Conservation (phyloP, 179 eudicot genomes). For the Monotropa hypopitys region DNA sequence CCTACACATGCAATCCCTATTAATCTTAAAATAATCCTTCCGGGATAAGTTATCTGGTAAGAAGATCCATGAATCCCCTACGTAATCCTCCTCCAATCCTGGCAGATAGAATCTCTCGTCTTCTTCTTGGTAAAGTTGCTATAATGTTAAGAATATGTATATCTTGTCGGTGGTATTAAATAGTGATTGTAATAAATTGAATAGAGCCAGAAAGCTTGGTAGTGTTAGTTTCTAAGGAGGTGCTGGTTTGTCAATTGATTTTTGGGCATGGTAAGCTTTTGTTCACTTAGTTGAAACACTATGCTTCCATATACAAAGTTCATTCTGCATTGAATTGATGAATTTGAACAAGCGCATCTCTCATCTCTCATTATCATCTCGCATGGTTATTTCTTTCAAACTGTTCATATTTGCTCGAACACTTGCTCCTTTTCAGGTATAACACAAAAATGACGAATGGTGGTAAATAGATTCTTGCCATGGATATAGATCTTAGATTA, state of each 20-base stretch:
- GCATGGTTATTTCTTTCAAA: background rate
- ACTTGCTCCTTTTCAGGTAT: slow-evolving; percentile 22
- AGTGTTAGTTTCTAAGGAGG: slow-evolving; percentile 3
- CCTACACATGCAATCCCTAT: background rate
- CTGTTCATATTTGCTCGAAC: background rate
- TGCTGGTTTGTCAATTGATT: background rate
- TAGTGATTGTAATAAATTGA: background rate
- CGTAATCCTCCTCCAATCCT: background rate
- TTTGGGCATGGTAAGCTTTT: background rate
- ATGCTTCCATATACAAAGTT: background rate
- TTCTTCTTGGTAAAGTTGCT: background rate
- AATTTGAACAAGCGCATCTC: background rate
- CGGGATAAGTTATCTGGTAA: background rate
- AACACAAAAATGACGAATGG: slow-evolving; percentile 5
- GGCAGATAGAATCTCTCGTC: background rate
- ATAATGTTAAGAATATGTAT: background rate
- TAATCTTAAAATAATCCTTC: background rate
- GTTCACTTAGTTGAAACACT: background rate
- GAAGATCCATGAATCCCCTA: background rate
- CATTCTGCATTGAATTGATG: background rate
- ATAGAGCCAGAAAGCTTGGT: background rate
- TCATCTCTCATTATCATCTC: background rate
- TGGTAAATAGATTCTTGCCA: slow-evolving; percentile 14
- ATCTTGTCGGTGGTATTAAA: background rate
- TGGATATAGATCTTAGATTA: slow-evolving; percentile 88